phyloP scores from a whole-genome alignment of 768 basidiomycete genomes.

The Gautieria morchelliformis region DNA sequence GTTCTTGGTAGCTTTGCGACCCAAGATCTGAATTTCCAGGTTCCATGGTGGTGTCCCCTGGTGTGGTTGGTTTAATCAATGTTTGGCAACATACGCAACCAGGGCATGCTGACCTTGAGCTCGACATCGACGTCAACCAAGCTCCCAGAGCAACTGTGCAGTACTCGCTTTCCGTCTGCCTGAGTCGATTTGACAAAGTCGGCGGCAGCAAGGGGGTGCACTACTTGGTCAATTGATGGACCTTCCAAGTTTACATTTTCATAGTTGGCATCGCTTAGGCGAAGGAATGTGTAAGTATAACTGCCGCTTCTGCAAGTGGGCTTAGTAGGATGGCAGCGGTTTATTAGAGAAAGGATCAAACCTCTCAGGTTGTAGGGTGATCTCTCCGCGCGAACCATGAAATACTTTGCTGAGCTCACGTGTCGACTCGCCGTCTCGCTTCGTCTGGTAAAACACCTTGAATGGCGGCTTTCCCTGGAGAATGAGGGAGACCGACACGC shows the following conservation, averaged over 20 bases:
- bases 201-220: slow-evolving; percentile 81
- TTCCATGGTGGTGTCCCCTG: slow-evolving; percentile 91
- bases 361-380: slow-evolving; percentile 72
- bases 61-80: neutral
- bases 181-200: slow-evolving; percentile 52
- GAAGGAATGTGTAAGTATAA: slow-evolving; percentile 73
- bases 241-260: slow-evolving; percentile 63
- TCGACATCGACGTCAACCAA: slow-evolving; percentile 71
- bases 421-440: slow-evolving; percentile 57
- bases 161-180: slow-evolving; percentile 39
- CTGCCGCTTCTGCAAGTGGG: slow-evolving; percentile 56
- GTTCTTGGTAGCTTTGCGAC: slow-evolving; percentile 55
- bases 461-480: slow-evolving; percentile 88
- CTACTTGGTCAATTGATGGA: slow-evolving; percentile 74
- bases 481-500: slow-evolving; percentile 78
- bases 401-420: slow-evolving; percentile 53
- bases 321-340: neutral
- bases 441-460: slow-evolving; percentile 66
- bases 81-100: neutral
- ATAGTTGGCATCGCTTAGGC: slow-evolving; percentile 81
- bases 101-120: slow-evolving; percentile 46
- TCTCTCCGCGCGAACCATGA: slow-evolving; percentile 62
- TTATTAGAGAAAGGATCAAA: neutral
- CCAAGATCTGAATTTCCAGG: slow-evolving; percentile 72
- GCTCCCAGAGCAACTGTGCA: slow-evolving; percentile 65